Evolutionary conservation across 768 basidiomycete species (phyloP).

Genomic region (Lactarius indigo): DNA sequence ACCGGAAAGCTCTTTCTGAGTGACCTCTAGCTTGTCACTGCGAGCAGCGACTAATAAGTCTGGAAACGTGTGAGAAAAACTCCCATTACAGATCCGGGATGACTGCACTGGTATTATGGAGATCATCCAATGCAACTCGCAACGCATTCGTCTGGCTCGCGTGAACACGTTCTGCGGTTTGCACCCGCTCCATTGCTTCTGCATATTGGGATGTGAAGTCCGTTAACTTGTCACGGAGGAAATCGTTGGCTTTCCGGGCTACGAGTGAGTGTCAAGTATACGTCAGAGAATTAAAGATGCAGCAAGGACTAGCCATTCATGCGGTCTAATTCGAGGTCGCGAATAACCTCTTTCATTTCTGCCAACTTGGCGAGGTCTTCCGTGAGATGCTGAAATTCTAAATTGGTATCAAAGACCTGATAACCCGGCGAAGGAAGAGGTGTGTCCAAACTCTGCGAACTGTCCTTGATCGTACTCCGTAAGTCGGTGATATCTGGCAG

Average conservation of each 20-base stretch:
- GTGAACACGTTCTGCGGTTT: constrained; percentile 10
- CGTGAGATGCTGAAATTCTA: constrained; percentile 17
- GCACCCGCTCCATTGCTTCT: constrained; percentile 22
- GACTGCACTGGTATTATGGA: constrained; percentile 19
- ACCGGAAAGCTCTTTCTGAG: constrained; percentile 21
- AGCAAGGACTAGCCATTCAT: constrained; percentile 9
- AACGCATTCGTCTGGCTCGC: constrained; percentile 13
- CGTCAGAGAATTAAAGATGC: not conserved
- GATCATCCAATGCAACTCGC: constrained; percentile 14
- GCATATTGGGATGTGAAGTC: constrained; percentile 24
- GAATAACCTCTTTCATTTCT: constrained; percentile 18
- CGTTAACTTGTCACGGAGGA: constrained; percentile 26
- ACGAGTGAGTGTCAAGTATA: not conserved
- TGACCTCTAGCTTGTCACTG: constrained; percentile 17
- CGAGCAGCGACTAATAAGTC: constrained; percentile 8
- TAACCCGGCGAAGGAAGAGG: not conserved
- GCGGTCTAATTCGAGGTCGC: constrained; percentile 20
- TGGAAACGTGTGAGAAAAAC: not conserved
- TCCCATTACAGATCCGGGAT: not conserved
- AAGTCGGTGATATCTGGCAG: constrained; percentile 20
- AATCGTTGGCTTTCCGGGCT: constrained; percentile 27
- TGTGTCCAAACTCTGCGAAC: constrained; percentile 13
- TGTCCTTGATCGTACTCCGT: constrained; percentile 17
- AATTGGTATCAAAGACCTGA: not conserved
- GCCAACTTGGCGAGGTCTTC: constrained; percentile 15